These are phyloP conservation scores for Camellia granthamiana DNA, from an alignment of 148 eudicot species.

Conservation along the genomic window DNA sequence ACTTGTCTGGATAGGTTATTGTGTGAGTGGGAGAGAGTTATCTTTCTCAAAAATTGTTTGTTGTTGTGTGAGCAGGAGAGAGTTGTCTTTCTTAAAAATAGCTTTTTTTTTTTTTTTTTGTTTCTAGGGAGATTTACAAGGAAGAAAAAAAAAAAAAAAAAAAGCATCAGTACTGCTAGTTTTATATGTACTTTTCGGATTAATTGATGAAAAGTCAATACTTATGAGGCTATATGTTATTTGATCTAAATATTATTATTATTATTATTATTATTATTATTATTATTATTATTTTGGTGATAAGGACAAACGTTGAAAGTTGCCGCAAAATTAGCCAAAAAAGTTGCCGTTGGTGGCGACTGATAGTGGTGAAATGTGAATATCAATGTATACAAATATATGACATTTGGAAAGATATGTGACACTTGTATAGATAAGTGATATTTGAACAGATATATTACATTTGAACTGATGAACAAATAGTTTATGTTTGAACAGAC, in stretches of 20 bases:
- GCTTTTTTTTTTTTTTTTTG: not conserved
- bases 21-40: not conserved
- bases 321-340: not conserved
- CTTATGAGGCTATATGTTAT: not conserved
- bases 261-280: not conserved
- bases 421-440: not conserved
- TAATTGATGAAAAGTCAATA: not conserved
- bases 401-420: not conserved
- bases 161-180: not conserved
- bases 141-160: not conserved
- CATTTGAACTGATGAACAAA: too few species aligned
- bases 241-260: not conserved
- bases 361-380: not conserved
- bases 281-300: not conserved
- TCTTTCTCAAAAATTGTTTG: not conserved
- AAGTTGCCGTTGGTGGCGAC: not conserved
- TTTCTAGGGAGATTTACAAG: not conserved
- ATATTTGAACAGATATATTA: too few species aligned
- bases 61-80: not conserved
- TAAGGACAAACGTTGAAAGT: not conserved
- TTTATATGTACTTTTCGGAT: not conserved
- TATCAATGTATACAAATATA: not conserved
- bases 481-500: too few species aligned
- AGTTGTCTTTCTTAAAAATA: not conserved
- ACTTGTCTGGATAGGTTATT: not conserved